These are phyloP conservation scores for Xylaria sp. DNA, from an alignment of 2,329 filamentous ascomycete species.

Conservation along the genomic window DNA sequence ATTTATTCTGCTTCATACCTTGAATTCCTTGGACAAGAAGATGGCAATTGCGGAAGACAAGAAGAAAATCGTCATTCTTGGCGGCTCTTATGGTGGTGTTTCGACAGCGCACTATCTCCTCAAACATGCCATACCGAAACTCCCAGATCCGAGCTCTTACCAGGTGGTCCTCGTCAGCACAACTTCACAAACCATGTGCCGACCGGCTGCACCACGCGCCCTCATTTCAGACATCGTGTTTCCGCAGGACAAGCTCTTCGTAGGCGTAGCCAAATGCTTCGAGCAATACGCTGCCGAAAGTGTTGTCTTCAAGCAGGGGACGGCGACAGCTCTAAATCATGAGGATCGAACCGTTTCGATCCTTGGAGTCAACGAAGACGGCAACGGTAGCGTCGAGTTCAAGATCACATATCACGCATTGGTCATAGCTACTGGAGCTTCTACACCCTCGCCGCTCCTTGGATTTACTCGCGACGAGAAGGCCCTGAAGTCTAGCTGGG, in stretches of 20 bases:
- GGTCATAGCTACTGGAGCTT: conserved; percentile 55
- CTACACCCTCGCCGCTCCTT: conserved; percentile 51
- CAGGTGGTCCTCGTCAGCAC: conserved; percentile 51
- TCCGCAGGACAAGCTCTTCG: conserved; percentile 51
- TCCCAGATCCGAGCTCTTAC: conserved; percentile 45
- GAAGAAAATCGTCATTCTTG: conserved; percentile 51
- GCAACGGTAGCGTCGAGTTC: conserved; percentile 18
- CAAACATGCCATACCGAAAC: conserved; percentile 54
- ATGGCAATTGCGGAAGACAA: conserved; percentile 10
- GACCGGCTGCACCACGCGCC: conserved; percentile 53
- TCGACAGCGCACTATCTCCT: conserved; percentile 59
- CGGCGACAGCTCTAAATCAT: conserved; percentile 45
- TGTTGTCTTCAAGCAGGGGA: conserved; percentile 52
- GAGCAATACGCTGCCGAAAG: conserved; percentile 43
- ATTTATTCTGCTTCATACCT: not conserved
- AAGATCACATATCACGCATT: conserved; percentile 50
- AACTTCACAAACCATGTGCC: conserved; percentile 49
- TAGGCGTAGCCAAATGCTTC: conserved; percentile 46
- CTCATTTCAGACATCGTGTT: conserved; percentile 53
- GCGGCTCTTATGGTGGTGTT: conserved; percentile 58
- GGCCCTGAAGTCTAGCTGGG: conserved; percentile 44
- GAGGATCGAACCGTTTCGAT: conserved; percentile 43
- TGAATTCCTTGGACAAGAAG: not conserved
- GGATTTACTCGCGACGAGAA: conserved; percentile 46
- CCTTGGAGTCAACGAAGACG: not conserved